These are phyloP conservation scores for Bryoerythrophyllum caledonicum DNA, from an alignment of 225 moss, liverwort and hornwort species.

Conservation along the genomic window DNA sequence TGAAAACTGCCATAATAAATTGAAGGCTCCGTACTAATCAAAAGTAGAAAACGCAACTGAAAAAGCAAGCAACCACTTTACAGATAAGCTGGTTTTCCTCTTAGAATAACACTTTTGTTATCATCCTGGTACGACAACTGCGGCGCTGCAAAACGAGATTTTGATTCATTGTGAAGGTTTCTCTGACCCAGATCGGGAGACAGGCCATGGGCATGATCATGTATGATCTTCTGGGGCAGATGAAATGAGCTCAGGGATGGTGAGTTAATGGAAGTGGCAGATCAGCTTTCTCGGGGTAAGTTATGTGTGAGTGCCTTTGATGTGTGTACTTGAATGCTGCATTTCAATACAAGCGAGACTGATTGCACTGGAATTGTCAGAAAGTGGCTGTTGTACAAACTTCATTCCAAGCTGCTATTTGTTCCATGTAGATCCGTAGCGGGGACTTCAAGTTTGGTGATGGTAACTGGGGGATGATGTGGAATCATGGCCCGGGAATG, in stretches of 20 bases:
- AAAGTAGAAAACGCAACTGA: too few relatives aligned
- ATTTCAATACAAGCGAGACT: background rate
- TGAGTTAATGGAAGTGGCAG: background rate
- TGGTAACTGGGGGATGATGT: background rate
- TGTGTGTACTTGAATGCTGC: background rate
- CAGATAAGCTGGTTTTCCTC: background rate
- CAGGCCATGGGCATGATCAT: background rate
- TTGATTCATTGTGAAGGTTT: background rate
- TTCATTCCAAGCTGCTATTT: background rate
- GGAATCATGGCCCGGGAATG: background rate
- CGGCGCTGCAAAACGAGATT: background rate
- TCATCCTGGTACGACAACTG: background rate
- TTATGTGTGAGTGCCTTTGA: background rate
- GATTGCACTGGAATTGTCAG: constrained; percentile 1
- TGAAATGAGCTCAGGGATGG: too few relatives aligned
- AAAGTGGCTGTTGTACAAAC: background rate
- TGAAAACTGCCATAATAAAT: too few relatives aligned
- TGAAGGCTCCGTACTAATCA: too few relatives aligned
- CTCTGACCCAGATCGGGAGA: background rate
- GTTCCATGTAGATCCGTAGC: background rate
- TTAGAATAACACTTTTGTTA: background rate
- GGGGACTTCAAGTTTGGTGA: background rate
- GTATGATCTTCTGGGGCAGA: background rate
- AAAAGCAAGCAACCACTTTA: too few relatives aligned
- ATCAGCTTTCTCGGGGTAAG: background rate